Percentiles rank a stretch among this genome's conserved stretches.
These are phyloP conservation scores for Zygotorulaspora sp. DNA, from an alignment of 805 yeast species.

Conservation along the genomic window DNA sequence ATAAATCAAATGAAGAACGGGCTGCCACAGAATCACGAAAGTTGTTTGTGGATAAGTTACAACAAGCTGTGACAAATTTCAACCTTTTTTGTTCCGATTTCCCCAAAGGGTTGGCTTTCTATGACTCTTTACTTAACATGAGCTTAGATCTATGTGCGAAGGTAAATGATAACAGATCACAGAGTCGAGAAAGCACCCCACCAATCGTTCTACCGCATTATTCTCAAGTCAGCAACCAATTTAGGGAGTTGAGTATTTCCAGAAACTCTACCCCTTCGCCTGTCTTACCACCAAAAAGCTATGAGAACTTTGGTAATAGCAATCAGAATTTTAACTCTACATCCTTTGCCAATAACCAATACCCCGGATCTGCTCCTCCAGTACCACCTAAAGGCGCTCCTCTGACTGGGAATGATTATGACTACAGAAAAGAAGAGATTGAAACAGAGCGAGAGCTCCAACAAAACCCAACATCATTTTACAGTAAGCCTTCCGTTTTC, in stretches of 20 bases:
- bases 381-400: slow-evolving; percentile 23
- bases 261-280: slow-evolving; percentile 16
- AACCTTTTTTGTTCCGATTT: slow-evolving; percentile 53
- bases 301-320: not conserved
- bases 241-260: slow-evolving; percentile 1
- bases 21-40: slow-evolving; percentile 33
- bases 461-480: slow-evolving; percentile 40
- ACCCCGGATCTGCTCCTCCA: slow-evolving; percentile 14
- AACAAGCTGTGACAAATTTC: slow-evolving; percentile 55
- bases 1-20: slow-evolving; percentile 38
- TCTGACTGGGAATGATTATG: slow-evolving; percentile 8
- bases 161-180: not conserved
- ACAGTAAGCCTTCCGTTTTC: slow-evolving; percentile 48
- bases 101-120: slow-evolving; percentile 59
- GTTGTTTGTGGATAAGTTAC: slow-evolving; percentile 39
- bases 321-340: not conserved
- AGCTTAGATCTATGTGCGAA: slow-evolving; percentile 19
- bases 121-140: slow-evolving; percentile 42
- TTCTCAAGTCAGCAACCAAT: not conserved
- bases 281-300: slow-evolving; percentile 7
- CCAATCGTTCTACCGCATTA: slow-evolving; percentile 11
- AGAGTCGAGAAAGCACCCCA: not conserved
- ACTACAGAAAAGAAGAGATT: slow-evolving; percentile 6
- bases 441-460: slow-evolving; percentile 25
- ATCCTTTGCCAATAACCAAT: slow-evolving; percentile 1